Conservation (phyloP, 2,329 filamentous ascomycete species). For the Teratosphaeria viscida region DNA sequence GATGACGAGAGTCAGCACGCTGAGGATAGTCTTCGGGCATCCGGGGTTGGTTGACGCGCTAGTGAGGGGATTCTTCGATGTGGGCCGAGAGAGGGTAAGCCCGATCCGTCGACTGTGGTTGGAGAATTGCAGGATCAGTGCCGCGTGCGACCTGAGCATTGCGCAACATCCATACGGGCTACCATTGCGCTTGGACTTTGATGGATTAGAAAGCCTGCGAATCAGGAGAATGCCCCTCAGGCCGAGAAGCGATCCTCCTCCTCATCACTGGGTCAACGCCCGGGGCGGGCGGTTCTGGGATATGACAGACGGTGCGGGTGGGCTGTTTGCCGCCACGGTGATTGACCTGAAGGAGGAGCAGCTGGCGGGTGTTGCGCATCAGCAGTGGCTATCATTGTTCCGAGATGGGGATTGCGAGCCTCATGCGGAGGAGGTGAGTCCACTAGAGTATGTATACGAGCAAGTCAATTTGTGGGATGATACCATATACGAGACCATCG, state of each 20-base stretch:
- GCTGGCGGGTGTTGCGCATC: conserved; percentile 6
- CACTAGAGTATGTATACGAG: conserved; percentile 3
- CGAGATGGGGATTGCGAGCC: background rate
- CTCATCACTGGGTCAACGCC: conserved; percentile 10
- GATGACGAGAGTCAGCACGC: conserved; percentile 33
- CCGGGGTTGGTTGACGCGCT: conserved; percentile 30
- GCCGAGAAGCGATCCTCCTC: background rate
- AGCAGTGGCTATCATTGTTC: conserved; percentile 3
- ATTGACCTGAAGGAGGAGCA: conserved; percentile 8
- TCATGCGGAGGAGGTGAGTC: background rate
- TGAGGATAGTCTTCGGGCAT: conserved; percentile 36
- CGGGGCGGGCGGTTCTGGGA: conserved; percentile 14
- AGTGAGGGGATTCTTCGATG: conserved; percentile 31
- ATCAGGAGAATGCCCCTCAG: conserved; percentile 30
- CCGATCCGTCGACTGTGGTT: conserved; percentile 35
- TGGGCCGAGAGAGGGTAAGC: conserved; percentile 15
- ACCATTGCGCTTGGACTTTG: conserved; percentile 16
- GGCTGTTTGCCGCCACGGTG: conserved; percentile 13
- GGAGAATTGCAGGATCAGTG: conserved; percentile 32
- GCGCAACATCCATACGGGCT: conserved; percentile 10
- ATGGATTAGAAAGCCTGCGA: conserved; percentile 31
- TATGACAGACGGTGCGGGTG: conserved; percentile 19
- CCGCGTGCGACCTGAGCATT: conserved; percentile 10
- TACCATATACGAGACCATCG: conserved; percentile 10
- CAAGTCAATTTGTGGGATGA: conserved; percentile 9